Base-by-base conservation (phyloP, 208 protist genomes). In the Vickermania spadyakhi region DNA sequence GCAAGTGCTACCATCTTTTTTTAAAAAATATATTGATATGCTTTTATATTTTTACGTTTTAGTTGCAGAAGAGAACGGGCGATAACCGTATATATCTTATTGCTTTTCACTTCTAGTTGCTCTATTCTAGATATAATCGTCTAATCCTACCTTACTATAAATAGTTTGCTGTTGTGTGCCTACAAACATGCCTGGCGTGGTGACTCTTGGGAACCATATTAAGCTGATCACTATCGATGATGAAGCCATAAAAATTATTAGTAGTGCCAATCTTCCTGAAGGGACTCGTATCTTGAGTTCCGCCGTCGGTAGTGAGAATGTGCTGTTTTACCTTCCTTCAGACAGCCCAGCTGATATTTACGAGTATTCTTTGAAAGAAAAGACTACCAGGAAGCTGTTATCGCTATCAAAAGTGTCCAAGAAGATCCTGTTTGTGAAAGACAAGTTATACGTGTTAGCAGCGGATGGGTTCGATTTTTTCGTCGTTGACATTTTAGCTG, bases 401-500 rank as follows among this genome's bases (percentile, higher is more conserved):
- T 11, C 13, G 11, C 21, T 55, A 27, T 23, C 51, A 23, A 55
- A 28, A 23, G n/a, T 55, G 0, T 18, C 52, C 26, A 30, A 31
- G 0, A 70, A 72, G 49, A 18, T 90, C 0, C 36, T 93, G 3
- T 79, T 77, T n/a, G 69, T 84, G 58, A 60, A 31, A 27, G 73
- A 84, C 56, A 89, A 84, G 63, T 53, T 87, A 2, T 83, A 83
- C 54, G 82, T 75, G 52, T 26, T 68, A 31, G 53, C 65, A 1
- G 57, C 56, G 23, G 66, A 66, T 5, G 57, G 54, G 18, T 57
- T 60, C 36, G 62, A 54, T 22, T 58, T 90, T 2, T 62, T 73
- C 22, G 62, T 65, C 1, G 86, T 80, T 59, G 86, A 93, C 60
- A 80, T 80, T 26, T 64, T 90, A 1, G 66, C 69, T 66, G 54